Evolutionary conservation across 2,329 filamentous ascomycete species (phyloP).

Genomic region (Pseudogymnoascus verrucosus): DNA sequence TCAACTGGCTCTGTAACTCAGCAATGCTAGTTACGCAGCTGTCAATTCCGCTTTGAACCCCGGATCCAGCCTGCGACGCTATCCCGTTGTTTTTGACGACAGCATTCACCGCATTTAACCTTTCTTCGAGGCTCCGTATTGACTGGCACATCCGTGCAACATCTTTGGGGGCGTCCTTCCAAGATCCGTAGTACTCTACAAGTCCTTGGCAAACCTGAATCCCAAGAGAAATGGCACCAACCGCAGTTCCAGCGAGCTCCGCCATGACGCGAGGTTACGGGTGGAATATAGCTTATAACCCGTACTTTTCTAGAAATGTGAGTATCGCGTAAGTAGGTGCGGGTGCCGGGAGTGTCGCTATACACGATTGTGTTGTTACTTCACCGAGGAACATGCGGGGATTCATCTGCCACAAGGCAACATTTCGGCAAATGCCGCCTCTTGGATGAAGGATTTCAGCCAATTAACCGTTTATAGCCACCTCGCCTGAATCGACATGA

Average conservation of each 20-base stretch:
- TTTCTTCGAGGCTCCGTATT: not conserved
- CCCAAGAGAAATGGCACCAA: not conserved
- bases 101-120: not conserved
- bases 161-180: not conserved
- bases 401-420: not conserved
- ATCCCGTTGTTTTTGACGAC: not conserved
- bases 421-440: not conserved
- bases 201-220: slow-evolving; percentile 1
- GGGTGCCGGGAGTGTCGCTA: not conserved
- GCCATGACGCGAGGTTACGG: not conserved
- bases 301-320: not conserved
- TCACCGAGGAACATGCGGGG: not conserved
- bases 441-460: not conserved
- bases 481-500: not conserved
- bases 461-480: not conserved
- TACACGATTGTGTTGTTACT: not conserved
- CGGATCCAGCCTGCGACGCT: not conserved
- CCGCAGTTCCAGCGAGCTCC: not conserved
- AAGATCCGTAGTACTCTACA: slow-evolving; percentile 1
- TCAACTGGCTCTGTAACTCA: not conserved
- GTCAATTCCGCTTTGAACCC: not conserved
- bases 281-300: not conserved
- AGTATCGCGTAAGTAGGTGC: not conserved
- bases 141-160: not conserved
- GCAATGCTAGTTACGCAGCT: not conserved